Base-by-base conservation (phyloP, 176 grass and related monocot species). In the Olyra latifolia region DNA sequence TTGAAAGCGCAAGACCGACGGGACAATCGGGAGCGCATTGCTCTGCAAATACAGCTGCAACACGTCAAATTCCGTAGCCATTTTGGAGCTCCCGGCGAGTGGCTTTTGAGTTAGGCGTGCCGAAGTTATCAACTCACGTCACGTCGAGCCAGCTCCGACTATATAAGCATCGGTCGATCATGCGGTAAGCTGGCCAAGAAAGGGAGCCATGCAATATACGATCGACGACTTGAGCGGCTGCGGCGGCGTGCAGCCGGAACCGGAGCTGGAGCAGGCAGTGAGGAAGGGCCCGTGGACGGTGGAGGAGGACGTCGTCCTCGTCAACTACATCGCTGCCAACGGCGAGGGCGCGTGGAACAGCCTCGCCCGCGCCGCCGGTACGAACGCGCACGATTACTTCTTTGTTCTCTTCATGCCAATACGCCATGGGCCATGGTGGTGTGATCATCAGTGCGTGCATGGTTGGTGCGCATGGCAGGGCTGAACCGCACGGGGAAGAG, bases 401-500 rank as follows among this genome's bases (percentile, higher is more conserved):
- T 72, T 62, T 43, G 16, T 0, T 76, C 43, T 63, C 53, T 66
- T 76, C 12, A 8, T 40, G 20, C 17, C 35, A 11, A 52, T 45
- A 58, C 57, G 57, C 39, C 23, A 76, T 44, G 50, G 71, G 32
- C 32, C 32, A n/a, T 30, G 7, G 27, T 32, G 25, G 2, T 19
- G 50, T 56, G 54, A 20, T 54, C 52, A 7, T 53, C 50, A 24
- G 22, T 25, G 55, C 3, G 9, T 58, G 22, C 17, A 19, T 38
- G 30, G 41, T 19, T 5, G 47, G 22, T 47, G 48, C 38, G 0
- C 30, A 60, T 72, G 41, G 25, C 79, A 94, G 91, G 91, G 10
- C 72, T 94, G 78, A 94, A 86, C 66, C 75, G 91, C 32, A 94
- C 85, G 1, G 91, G 91, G 78, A 94, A 94, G 78, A 94, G 91